phyloP scores from a whole-genome alignment of 75 land plant genomes.

The Ceratopteris richardii region DNA sequence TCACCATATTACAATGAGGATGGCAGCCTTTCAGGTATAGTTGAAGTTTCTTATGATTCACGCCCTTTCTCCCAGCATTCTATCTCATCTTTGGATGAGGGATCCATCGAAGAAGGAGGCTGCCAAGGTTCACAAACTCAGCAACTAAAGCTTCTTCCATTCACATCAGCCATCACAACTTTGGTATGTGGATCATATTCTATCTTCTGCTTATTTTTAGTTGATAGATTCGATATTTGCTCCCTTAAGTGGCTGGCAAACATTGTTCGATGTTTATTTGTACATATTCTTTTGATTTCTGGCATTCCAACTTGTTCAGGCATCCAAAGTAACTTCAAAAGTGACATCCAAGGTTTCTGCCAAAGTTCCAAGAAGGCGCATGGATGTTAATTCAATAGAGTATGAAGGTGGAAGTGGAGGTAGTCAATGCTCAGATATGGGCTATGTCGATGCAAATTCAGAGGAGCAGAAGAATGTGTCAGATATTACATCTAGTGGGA shows the following conservation, averaged over 20 bases:
- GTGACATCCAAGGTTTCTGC: slow-evolving; percentile 10
- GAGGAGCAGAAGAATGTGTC: background rate
- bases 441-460: background rate
- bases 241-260: too few species aligned
- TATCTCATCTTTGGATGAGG: background rate
- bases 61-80: background rate
- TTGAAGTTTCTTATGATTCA: slow-evolving; percentile 13
- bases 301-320: background rate
- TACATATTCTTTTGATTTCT: too few species aligned
- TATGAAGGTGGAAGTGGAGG: slow-evolving; percentile 22
- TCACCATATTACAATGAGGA: slow-evolving; percentile 31
- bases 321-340: slow-evolving; percentile 23
- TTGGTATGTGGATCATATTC: too few species aligned
- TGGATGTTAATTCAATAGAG: background rate
- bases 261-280: too few species aligned
- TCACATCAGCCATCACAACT: slow-evolving; percentile 14
- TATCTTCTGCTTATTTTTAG: too few species aligned
- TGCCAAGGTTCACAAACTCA: background rate
- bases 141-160: slow-evolving; percentile 6
- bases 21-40: slow-evolving; percentile 22
- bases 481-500: slow-evolving; percentile 3
- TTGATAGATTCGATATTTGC: too few species aligned
- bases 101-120: background rate
- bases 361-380: slow-evolving; percentile 9
- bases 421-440: slow-evolving; percentile 12